Conservation (phyloP, 1,139 yeast species). For the Yamadazyma mexicana region DNA sequence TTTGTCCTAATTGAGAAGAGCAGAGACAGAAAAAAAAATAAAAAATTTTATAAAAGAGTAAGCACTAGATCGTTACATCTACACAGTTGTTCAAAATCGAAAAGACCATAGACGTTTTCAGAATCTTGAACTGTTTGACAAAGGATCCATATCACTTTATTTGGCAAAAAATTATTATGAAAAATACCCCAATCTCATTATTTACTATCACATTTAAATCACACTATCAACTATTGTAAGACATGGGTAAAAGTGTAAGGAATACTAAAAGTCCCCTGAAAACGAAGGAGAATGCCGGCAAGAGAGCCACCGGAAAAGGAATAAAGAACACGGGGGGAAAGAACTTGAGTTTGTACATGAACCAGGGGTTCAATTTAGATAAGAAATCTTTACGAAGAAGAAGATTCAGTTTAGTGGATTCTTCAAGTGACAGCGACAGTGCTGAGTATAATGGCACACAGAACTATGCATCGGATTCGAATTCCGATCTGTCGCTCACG, state of each 20-base stretch:
- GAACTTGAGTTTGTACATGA: constrained; percentile 28
- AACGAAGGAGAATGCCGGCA: neutral
- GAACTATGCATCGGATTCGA: constrained; percentile 17
- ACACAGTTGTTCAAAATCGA: neutral
- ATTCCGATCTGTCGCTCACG: constrained; percentile 39
- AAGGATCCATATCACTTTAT: neutral
- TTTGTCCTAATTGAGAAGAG: constrained; percentile 7
- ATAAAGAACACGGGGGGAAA: constrained; percentile 29
- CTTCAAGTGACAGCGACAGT: constrained; percentile 19
- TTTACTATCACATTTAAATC: constrained; percentile 1
- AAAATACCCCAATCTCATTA: neutral
- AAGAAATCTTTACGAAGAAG: constrained; percentile 18
- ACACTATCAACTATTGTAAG: constrained; percentile 4
- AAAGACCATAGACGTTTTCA: neutral
- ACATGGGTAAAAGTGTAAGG: constrained; percentile 4
- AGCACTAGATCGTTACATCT: neutral
- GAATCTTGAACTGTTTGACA: neutral
- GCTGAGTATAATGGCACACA: constrained; percentile 5
- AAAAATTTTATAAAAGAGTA: constrained; percentile 1
- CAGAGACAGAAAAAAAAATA: constrained; percentile 4
- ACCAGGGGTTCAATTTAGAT: constrained; percentile 12
- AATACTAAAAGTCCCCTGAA: constrained; percentile 3
- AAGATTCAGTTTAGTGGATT: constrained; percentile 44
- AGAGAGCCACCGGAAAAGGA: constrained; percentile 4
- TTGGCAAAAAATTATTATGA: constrained; percentile 5